Evolutionary conservation across 2,329 filamentous ascomycete genomes (phyloP), one percentile per base, ranked within the genome.

Genomic region (Metarhizium humberi): DNA sequence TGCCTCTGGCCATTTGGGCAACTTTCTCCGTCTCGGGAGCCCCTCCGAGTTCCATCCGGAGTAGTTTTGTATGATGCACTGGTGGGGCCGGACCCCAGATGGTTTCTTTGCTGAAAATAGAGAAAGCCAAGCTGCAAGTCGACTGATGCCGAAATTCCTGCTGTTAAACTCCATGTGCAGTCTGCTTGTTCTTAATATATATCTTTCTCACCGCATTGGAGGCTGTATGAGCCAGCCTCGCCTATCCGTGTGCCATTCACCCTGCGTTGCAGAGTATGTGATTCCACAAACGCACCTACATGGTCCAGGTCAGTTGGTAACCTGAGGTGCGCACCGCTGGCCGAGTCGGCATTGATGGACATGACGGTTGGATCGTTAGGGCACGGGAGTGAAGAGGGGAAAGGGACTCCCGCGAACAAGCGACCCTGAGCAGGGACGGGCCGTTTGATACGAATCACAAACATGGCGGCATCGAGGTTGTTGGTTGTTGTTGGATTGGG

Each of bases 391-490:
- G 11, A 53, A 53, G 38, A 50, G 40, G 30, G 50, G 50, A 30
- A 50, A 18, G 16, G 14, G 40, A 11, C 42, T 43, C 49, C 8
- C 43, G 32, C 34, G 20, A 47, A 25, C 38, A 50, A 29, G 34
- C 52, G 43, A 49, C 43, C 48, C 52, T 48, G 34, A 51, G 25
- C 47, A 50, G 55, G 34, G 50, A 54, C 48, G 51, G 51, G 32
- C 55, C 43, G 48, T 36, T 43, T 34, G 42, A 56, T 51, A 52
- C 55, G 34, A 56, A 51, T 43, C 45, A 40, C 48, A 42, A 42
- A 42, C 32, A 30, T 49, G 43, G 51, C 47, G 42, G 48, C 40
- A 30, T 54, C 45, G 42, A 43, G 46, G 25, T 25, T 36, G 46
- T 53, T 56, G 46, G 42, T 49, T 43, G 34, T 48, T 47, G 38